A percentile compares a stretch with the other conserved stretches of the same genome.
Evolutionary conservation across 2,329 filamentous ascomycete genomes (phyloP).

Genomic region (Neocatenulostroma microsporum): DNA sequence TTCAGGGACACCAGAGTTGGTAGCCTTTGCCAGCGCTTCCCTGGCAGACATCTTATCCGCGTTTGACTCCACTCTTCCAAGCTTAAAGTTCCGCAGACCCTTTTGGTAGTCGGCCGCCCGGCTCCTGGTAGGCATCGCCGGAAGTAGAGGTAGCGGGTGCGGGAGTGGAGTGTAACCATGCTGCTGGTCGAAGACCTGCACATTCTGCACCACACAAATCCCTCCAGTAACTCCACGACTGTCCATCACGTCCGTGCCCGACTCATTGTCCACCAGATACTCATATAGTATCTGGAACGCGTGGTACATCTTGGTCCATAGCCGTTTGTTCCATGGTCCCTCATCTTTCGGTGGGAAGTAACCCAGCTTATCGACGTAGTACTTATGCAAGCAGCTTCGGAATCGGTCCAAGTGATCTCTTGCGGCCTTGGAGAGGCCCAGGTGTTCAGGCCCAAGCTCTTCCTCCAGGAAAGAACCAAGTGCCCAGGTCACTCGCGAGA

Average conservation of each 20-base stretch:
- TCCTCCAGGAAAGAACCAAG: conserved; percentile 63
- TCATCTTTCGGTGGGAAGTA: conserved; percentile 59
- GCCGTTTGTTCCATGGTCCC: conserved; percentile 48
- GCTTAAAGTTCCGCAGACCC: conserved; percentile 28
- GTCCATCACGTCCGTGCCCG: conserved; percentile 23
- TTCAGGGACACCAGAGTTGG: conserved; percentile 35
- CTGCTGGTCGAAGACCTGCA: conserved; percentile 58
- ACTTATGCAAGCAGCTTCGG: conserved; percentile 57
- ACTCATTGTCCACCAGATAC: conserved; percentile 58
- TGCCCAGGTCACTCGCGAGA: conserved; percentile 51
- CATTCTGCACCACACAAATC: conserved; percentile 61
- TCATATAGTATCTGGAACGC: conserved; percentile 67
- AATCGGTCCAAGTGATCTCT: conserved; percentile 66
- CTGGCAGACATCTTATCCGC: conserved; percentile 46
- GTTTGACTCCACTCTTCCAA: conserved; percentile 33
- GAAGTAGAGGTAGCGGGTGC: conserved; percentile 61
- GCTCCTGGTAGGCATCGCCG: conserved; percentile 31
- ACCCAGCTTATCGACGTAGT: conserved; percentile 60
- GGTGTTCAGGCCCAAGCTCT: conserved; percentile 57
- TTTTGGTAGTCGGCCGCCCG: conserved; percentile 25
- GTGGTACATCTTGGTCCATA: conserved; percentile 54
- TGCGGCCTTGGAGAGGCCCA: conserved; percentile 56
- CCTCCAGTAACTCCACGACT: conserved; percentile 49
- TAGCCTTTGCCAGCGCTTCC: conserved; percentile 45
- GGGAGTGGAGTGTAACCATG: conserved; percentile 53